Conservation (phyloP, 192 early-diverging fungal genomes). For the Kappamyces sp. region DNA sequence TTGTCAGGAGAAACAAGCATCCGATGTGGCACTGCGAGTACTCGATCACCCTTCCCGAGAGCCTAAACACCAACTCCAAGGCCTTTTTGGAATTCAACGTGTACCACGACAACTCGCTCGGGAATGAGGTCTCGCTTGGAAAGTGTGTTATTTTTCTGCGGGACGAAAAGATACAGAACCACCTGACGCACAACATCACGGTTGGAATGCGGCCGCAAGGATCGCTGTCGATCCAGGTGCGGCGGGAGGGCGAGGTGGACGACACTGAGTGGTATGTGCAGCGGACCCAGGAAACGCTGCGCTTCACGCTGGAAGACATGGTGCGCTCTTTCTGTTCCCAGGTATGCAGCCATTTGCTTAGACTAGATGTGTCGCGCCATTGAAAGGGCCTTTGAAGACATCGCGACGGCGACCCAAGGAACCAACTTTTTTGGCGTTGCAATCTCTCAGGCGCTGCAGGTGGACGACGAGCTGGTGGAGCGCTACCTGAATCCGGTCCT, state of each 20-base stretch:
- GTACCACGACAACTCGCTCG: slow-evolving; percentile 30
- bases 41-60: slow-evolving; percentile 23
- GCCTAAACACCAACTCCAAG: slow-evolving; percentile 13
- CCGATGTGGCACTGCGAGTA: slow-evolving; percentile 41
- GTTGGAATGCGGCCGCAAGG: slow-evolving; percentile 35
- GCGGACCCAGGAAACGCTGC: slow-evolving; percentile 27
- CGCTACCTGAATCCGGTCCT: neutral
- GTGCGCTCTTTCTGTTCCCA: slow-evolving; percentile 28
- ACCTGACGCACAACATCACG: slow-evolving; percentile 28
- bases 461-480: neutral
- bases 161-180: slow-evolving; percentile 30
- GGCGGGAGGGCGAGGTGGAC: slow-evolving; percentile 34
- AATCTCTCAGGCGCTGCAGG: neutral
- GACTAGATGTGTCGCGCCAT: neutral
- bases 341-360: slow-evolving; percentile 19
- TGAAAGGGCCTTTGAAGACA: neutral
- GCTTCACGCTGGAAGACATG: slow-evolving; percentile 37
- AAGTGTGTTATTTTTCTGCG: slow-evolving; percentile 16
- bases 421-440: neutral
- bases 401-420: neutral
- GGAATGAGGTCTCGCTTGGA: slow-evolving; percentile 29
- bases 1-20: slow-evolving; percentile 30
- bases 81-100: slow-evolving; percentile 33
- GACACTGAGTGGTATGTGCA: slow-evolving; percentile 37
- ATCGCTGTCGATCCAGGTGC: slow-evolving; percentile 26